A percentile compares a stretch with the other conserved stretches of the same genome.
phyloP scores from a whole-genome alignment of 345 rosid genomes.

The Stellera chamaejasme region DNA sequence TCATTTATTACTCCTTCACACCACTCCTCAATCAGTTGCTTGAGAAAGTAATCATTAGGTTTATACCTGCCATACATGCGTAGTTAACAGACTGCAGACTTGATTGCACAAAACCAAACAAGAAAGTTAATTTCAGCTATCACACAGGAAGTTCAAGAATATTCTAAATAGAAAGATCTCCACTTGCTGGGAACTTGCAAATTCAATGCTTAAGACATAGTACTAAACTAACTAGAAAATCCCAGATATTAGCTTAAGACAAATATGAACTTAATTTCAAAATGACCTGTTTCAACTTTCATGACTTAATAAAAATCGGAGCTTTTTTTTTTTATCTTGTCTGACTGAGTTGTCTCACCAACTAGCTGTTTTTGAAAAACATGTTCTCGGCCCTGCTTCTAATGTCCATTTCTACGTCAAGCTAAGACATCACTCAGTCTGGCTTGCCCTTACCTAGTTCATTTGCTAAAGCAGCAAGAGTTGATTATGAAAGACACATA shows the following conservation, averaged over 20 bases:
- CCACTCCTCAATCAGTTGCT: constrained; percentile 90
- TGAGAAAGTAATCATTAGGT: constrained; percentile 74
- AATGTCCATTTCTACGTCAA: too few relatives aligned
- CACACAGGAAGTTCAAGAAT: neutral
- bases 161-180: neutral
- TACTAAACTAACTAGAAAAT: neutral
- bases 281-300: too few relatives aligned
- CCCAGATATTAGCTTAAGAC: neutral
- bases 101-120: neutral
- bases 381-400: too few relatives aligned
- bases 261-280: neutral
- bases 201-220: neutral
- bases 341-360: too few relatives aligned
- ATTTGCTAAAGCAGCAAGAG: too few relatives aligned
- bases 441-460: too few relatives aligned
- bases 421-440: too few relatives aligned
- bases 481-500: too few relatives aligned
- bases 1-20: constrained; percentile 84
- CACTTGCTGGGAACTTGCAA: neutral
- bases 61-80: constrained; percentile 47
- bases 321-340: too few relatives aligned
- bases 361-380: too few relatives aligned
- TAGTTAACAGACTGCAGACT: neutral
- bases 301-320: too few relatives aligned
- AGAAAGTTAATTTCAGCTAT: neutral